A percentile compares a stretch with the other conserved stretches of the same genome.
Conservation (phyloP, 352 stramenopile genomes). For the Phytopythium boreale region DNA sequence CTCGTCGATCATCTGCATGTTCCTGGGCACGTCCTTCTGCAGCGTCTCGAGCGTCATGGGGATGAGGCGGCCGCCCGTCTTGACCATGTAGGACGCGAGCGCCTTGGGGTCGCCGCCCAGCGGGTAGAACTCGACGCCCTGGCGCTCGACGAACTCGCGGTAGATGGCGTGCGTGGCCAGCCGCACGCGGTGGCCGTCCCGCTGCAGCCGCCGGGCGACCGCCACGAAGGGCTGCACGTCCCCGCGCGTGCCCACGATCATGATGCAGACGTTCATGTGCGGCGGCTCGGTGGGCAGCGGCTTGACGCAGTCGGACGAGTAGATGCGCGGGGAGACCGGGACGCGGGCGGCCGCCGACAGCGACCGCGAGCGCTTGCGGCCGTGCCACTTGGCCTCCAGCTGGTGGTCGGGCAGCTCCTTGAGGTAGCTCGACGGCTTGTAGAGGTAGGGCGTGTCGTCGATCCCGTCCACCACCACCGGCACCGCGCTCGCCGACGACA, state of each 20-base stretch:
- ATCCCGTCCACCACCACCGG: too few species aligned
- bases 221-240: conserved; percentile 86
- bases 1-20: conserved; percentile 89
- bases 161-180: conserved; percentile 90
- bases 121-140: conserved; percentile 78
- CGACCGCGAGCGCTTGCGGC: background rate
- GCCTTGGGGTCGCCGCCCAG: conserved; percentile 74
- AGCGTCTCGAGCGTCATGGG: conserved; percentile 56
- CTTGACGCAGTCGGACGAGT: background rate
- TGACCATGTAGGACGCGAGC: conserved; percentile 90
- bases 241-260: conserved; percentile 87
- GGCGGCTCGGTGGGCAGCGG: background rate
- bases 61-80: conserved; percentile 76
- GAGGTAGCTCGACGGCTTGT: conserved; percentile 4
- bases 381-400: conserved; percentile 3
- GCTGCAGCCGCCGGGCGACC: conserved; percentile 80
- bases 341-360: background rate
- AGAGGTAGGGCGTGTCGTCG: conserved; percentile 1
- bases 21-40: conserved; percentile 69
- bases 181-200: conserved; percentile 87
- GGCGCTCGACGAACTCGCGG: conserved; percentile 68
- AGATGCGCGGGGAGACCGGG: background rate
- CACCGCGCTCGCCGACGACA: too few species aligned
- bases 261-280: conserved; percentile 81
- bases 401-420: conserved; percentile 5